Conservation (phyloP, 2,329 filamentous ascomycete genomes). For the Neonectria punicea region DNA sequence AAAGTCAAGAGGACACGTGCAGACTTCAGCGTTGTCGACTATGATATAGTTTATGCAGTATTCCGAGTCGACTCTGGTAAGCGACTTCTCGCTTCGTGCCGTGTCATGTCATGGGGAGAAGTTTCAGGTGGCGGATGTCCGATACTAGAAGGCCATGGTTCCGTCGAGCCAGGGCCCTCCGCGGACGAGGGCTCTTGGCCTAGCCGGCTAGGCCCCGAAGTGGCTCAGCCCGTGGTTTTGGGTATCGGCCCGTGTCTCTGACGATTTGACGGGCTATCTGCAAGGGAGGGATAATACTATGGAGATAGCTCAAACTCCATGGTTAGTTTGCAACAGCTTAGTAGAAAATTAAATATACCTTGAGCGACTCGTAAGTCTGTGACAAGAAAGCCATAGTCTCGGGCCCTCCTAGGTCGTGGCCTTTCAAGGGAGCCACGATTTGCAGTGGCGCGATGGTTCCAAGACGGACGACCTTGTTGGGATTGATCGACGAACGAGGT, state of each 20-base stretch:
- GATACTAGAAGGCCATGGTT: background rate
- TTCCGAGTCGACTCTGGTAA: background rate
- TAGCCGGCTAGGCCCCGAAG: background rate
- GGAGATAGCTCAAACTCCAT: background rate
- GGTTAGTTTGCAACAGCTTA: background rate
- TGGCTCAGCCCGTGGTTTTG: background rate
- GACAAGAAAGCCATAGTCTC: background rate
- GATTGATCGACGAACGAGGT: background rate
- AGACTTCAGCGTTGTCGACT: background rate
- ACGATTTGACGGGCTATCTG: background rate
- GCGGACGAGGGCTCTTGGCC: constrained; percentile 1
- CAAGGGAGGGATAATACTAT: background rate
- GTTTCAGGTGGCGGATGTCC: constrained; percentile 21
- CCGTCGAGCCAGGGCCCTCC: background rate
- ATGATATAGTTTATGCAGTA: background rate
- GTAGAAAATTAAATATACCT: background rate
- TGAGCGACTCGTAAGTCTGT: background rate
- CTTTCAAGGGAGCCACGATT: background rate
- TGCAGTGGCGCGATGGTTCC: constrained; percentile 9
- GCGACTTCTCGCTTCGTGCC: constrained; percentile 10
- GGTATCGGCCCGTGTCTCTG: background rate
- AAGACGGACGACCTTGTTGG: background rate
- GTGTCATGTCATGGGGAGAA: constrained; percentile 7
- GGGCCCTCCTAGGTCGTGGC: background rate
- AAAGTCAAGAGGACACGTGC: background rate